A percentile compares a stretch with the other conserved stretches of the same genome.
Evolutionary conservation across 768 basidiomycete species (phyloP).

Genomic region (Phanerochaete carnosa): DNA sequence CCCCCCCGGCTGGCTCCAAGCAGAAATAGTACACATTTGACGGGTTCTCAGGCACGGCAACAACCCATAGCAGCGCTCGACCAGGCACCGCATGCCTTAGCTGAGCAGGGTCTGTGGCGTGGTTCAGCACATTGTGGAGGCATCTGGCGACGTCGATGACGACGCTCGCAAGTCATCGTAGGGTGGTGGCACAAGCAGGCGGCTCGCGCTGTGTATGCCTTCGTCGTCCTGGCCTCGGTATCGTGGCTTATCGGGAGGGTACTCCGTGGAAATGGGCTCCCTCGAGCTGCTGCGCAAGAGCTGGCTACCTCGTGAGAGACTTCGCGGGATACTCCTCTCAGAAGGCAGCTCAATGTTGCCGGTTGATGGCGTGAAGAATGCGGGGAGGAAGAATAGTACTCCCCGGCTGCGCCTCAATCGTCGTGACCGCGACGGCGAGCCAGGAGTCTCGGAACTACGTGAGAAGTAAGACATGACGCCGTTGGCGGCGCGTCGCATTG

Average conservation of each 20-base stretch:
- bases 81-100: slow-evolving; percentile 6
- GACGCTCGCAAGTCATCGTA: slow-evolving; percentile 9
- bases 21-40: not conserved
- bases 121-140: slow-evolving; percentile 6
- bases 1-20: not conserved
- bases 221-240: slow-evolving; percentile 14
- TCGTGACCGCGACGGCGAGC: slow-evolving; percentile 47
- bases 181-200: slow-evolving; percentile 1
- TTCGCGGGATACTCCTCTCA: slow-evolving; percentile 24
- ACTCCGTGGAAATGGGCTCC: slow-evolving; percentile 1
- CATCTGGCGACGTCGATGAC: slow-evolving; percentile 7
- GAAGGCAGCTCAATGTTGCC: slow-evolving; percentile 23
- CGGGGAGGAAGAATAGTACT: slow-evolving; percentile 79
- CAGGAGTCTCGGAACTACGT: slow-evolving; percentile 35
- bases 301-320: slow-evolving; percentile 20
- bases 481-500: slow-evolving; percentile 53
- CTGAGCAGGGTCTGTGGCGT: not conserved
- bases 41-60: not conserved
- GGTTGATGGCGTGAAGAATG: slow-evolving; percentile 59
- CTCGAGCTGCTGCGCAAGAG: slow-evolving; percentile 3
- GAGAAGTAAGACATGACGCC: slow-evolving; percentile 52
- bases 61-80: slow-evolving; percentile 2
- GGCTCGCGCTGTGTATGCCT: not conserved
- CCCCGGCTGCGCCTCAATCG: slow-evolving; percentile 45
- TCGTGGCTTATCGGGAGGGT: slow-evolving; percentile 45